Evolutionary conservation across 306 rosid genomes (phyloP).

Genomic region (Phaseolus lunatus): DNA sequence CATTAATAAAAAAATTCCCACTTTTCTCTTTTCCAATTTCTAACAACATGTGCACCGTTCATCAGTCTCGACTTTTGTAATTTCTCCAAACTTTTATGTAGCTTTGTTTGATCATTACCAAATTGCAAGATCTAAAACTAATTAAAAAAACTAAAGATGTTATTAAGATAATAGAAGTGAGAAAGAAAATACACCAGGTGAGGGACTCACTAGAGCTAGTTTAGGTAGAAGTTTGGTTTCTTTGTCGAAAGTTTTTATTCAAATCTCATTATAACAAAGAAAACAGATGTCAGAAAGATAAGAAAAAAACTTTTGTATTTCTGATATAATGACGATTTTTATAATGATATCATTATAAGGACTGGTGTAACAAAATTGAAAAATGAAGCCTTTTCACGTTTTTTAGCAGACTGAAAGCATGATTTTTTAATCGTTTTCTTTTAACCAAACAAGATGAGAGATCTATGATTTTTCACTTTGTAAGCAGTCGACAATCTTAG

Average conservation of each 20-base stretch:
- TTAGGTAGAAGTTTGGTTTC: neutral
- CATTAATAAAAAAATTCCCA: no score
- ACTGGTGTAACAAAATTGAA: neutral
- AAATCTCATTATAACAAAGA: neutral
- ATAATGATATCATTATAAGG: neutral
- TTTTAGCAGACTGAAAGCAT: no score
- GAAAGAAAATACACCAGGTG: neutral
- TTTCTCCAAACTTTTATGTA: conserved; percentile 4
- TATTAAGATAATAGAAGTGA: neutral
- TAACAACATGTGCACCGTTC: neutral
- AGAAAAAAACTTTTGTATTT: neutral
- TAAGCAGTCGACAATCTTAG: neutral
- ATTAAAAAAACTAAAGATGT: neutral
- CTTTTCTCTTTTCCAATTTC: no score
- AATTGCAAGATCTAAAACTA: neutral
- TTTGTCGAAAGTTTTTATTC: neutral
- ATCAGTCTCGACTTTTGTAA: neutral
- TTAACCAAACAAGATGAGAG: no score
- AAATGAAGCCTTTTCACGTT: no score
- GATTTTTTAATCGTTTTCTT: no score
- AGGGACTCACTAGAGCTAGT: neutral
- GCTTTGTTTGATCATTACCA: neutral
- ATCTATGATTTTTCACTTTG: no score
- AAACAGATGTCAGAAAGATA: neutral
- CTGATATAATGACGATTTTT: neutral